These are phyloP conservation scores for Daldinia vernicosa DNA, from an alignment of 495 filamentous ascomycete species.

Conservation along the genomic window DNA sequence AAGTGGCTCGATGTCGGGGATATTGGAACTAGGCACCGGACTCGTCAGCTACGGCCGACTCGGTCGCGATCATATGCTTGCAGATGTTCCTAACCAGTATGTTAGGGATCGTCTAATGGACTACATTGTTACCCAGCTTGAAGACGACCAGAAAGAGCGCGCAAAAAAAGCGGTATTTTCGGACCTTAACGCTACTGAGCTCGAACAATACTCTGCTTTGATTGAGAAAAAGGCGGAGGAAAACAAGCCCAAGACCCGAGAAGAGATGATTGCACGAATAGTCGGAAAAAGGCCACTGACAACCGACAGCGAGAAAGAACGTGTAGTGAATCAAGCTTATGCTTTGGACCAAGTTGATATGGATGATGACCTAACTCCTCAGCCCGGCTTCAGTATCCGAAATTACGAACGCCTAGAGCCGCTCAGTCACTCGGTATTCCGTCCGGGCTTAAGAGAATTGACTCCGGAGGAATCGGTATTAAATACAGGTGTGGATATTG, in stretches of 20 bases:
- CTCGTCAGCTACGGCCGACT: not conserved
- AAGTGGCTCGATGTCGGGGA: not conserved
- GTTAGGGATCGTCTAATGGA: not conserved
- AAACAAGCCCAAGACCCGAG: not conserved
- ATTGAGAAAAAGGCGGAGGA: not conserved
- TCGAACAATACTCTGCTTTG: not conserved
- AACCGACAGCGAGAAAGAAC: not conserved
- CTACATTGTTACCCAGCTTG: not conserved
- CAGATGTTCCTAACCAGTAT: not conserved
- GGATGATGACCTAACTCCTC: not conserved
- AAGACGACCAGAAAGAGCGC: not conserved
- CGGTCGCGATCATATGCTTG: not conserved
- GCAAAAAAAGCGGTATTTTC: not conserved
- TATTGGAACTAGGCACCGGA: not conserved
- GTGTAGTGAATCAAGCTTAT: not conserved
- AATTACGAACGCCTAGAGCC: not conserved
- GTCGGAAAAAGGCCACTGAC: not conserved
- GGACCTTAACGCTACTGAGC: not conserved
- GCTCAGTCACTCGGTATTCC: not conserved
- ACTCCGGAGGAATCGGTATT: not conserved
- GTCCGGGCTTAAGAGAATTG: not conserved
- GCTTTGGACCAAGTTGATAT: not conserved
- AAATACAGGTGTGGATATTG: not conserved
- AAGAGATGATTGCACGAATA: not conserved
- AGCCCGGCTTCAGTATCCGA: not conserved